Percentiles rank a stretch among this genome's conserved stretches.
Evolutionary conservation across 1,284 basidiomycete species (phyloP).

Genomic region (Mycena citricolor): DNA sequence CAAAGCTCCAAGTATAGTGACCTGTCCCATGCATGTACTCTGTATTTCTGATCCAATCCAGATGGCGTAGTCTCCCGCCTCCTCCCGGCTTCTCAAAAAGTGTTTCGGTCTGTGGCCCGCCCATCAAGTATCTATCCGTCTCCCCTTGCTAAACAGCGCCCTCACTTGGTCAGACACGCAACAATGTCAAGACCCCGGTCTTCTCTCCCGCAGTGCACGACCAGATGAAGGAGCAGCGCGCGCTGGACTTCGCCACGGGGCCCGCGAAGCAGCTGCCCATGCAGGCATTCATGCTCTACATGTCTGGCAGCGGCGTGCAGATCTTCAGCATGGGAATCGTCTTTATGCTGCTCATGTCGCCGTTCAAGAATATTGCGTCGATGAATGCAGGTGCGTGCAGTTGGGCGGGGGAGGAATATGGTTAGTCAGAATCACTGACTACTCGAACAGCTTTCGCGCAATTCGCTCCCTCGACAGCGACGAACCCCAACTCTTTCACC

Average conservation of each 20-base stretch:
- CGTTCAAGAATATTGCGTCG: constrained; percentile 74
- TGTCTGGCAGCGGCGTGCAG: constrained; percentile 90
- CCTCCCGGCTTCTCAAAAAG: constrained; percentile 61
- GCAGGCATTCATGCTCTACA: constrained; percentile 96
- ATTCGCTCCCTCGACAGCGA: constrained; percentile 54
- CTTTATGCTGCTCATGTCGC: constrained; percentile 82
- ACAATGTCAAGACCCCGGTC: constrained; percentile 39
- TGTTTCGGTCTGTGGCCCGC: constrained; percentile 29
- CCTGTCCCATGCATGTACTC: neutral
- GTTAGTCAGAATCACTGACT: no score
- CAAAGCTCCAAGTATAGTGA: constrained; percentile 29
- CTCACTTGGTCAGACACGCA: no score
- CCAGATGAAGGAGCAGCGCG: constrained; percentile 73
- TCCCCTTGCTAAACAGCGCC: no score
- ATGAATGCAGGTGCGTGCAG: constrained; percentile 69
- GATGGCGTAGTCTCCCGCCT: constrained; percentile 60
- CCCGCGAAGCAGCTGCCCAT: constrained; percentile 89
- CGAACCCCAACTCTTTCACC: constrained; percentile 49
- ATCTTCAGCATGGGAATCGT: constrained; percentile 94
- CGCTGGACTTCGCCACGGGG: constrained; percentile 84
- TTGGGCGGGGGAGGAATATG: neutral
- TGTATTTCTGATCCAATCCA: constrained; percentile 27
- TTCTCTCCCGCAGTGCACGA: constrained; percentile 51
- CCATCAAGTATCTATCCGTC: no score
- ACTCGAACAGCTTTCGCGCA: constrained; percentile 56